phyloP scores from a whole-genome alignment of 2,329 filamentous ascomycete species.

The Neofusicoccum kwambonambiense region DNA sequence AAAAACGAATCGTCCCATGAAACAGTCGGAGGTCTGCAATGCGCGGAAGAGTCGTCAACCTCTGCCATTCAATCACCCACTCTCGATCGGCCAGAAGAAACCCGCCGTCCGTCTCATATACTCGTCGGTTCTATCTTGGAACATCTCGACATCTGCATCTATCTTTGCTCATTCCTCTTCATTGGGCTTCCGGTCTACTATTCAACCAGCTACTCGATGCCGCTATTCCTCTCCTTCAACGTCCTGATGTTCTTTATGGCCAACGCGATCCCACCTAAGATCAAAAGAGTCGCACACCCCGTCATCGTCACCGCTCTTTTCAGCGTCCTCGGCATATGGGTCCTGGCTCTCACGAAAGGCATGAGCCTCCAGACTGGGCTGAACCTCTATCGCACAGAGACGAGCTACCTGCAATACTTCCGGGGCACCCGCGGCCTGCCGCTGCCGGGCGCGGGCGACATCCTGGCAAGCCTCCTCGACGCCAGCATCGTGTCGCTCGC shows the following conservation, averaged over 20 bases:
- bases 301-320: slow-evolving; percentile 57
- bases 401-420: slow-evolving; percentile 56
- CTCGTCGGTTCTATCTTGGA: slow-evolving; percentile 51
- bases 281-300: slow-evolving; percentile 57
- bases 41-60: not conserved
- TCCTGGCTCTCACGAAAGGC: slow-evolving; percentile 49
- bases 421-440: slow-evolving; percentile 29
- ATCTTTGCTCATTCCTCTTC: slow-evolving; percentile 47
- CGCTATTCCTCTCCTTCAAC: slow-evolving; percentile 47
- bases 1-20: not conserved
- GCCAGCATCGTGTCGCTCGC: slow-evolving; percentile 60
- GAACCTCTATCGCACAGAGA: slow-evolving; percentile 51
- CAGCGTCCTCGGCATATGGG: slow-evolving; percentile 55
- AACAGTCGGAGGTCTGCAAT: not conserved
- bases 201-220: slow-evolving; percentile 51
- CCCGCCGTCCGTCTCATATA: slow-evolving; percentile 29
- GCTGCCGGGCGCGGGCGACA: slow-evolving; percentile 56
- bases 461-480: slow-evolving; percentile 56
- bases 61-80: slow-evolving; percentile 18
- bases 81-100: slow-evolving; percentile 25
- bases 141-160: slow-evolving; percentile 50
- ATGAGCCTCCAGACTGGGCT: slow-evolving; percentile 45
- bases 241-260: slow-evolving; percentile 55
- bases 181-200: slow-evolving; percentile 58
- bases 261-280: slow-evolving; percentile 48